Evolutionary conservation across 257 asterid genomes (phyloP).

Genomic region (Scutellaria barbata): DNA sequence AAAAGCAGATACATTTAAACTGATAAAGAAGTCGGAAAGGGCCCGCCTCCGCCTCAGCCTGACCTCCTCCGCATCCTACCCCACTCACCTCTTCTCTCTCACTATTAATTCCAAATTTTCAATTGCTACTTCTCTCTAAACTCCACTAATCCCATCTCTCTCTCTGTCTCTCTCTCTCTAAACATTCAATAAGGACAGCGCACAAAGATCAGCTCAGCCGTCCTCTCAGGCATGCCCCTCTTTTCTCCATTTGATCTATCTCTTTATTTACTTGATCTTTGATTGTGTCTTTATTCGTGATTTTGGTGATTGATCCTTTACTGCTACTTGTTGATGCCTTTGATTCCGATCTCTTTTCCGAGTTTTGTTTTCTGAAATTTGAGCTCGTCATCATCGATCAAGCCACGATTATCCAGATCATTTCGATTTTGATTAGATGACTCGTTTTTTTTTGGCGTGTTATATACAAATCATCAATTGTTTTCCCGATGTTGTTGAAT

Average conservation of each 20-base stretch:
- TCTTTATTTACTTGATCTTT: background rate
- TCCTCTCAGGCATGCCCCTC: constrained; percentile 36
- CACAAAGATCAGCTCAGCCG: constrained; percentile 27
- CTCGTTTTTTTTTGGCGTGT: background rate
- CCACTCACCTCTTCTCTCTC: constrained; percentile 22
- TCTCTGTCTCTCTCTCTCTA: constrained; percentile 32
- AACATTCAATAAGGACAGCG: constrained; percentile 27
- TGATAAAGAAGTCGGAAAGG: constrained; percentile 15
- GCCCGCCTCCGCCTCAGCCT: constrained; percentile 36
- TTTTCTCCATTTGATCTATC: constrained; percentile 29
- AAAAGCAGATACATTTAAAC: constrained; percentile 3
- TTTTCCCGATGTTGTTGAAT: background rate
- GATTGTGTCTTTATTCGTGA: background rate
- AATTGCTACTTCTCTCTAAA: constrained; percentile 34
- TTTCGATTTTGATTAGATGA: constrained; percentile 12
- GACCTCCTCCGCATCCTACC: background rate
- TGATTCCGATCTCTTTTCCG: constrained; percentile 36
- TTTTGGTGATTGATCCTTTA: background rate
- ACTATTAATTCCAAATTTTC: constrained; percentile 54
- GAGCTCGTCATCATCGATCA: constrained; percentile 28
- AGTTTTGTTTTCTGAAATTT: constrained; percentile 9
- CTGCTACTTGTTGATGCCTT: background rate
- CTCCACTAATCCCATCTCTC: constrained; percentile 24
- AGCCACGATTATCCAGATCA: background rate
- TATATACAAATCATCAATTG: background rate